phyloP scores from a whole-genome alignment of 768 basidiomycete genomes.

The Russula earlei region DNA sequence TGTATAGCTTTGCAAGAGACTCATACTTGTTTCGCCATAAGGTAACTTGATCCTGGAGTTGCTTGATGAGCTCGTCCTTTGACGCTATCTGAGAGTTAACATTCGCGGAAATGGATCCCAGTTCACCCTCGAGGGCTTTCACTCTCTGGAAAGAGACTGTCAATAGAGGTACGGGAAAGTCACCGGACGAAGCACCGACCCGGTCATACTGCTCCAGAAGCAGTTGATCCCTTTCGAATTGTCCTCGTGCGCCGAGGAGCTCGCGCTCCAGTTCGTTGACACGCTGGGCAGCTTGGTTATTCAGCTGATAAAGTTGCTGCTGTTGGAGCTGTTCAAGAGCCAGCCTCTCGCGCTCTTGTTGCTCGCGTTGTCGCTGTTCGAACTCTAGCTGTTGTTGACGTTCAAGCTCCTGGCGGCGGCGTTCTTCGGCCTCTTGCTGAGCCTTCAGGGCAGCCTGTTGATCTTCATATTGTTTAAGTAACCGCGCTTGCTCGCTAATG shows the following conservation, averaged over 20 bases:
- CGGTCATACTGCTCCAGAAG: constrained; percentile 96
- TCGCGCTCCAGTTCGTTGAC: constrained; percentile 81
- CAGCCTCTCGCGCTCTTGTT: constrained; percentile 77
- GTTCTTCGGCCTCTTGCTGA: constrained; percentile 76
- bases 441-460: constrained; percentile 84
- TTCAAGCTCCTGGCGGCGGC: constrained; percentile 65
- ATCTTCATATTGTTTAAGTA: constrained; percentile 94
- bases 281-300: constrained; percentile 67
- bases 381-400: constrained; percentile 79
- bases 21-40: constrained; percentile 99
- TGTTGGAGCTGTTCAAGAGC: constrained; percentile 86
- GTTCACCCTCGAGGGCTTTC: constrained; percentile 88
- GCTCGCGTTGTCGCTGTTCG: constrained; percentile 77
- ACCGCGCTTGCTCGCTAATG: constrained; percentile 83
- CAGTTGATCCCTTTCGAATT: constrained; percentile 96
- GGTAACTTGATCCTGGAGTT: constrained; percentile 92
- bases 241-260: constrained; percentile 86
- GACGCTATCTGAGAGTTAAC: constrained; percentile 78
- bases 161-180: neutral
- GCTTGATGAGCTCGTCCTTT: constrained; percentile 93
- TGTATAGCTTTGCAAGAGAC: constrained; percentile 95
- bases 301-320: constrained; percentile 73
- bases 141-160: constrained; percentile 57
- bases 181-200: constrained; percentile 38
- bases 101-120: constrained; percentile 63